Percentiles rank a stretch among this genome's conserved stretches.
phyloP scores from a whole-genome alignment of 129 eudicot species.

The Tanacetum coccineum region DNA sequence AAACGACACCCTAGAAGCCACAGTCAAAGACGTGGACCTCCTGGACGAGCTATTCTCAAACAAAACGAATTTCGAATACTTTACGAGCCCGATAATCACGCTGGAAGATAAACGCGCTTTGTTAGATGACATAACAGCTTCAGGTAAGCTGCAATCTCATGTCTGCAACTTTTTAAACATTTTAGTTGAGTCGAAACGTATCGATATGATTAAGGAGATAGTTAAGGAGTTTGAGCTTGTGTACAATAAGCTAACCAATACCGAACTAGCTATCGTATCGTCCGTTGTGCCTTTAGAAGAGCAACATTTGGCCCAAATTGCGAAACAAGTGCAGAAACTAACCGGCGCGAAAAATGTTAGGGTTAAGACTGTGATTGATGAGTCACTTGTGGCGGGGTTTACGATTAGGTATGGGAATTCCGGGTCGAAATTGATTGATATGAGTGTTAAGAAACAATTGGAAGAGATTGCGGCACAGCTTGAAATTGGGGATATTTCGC shows the following conservation, averaged over 20 bases:
- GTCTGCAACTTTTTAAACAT: constrained; percentile 62
- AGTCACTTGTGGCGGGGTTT: constrained; percentile 78
- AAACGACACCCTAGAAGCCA: constrained; percentile 54
- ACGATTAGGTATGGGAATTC: constrained; percentile 65
- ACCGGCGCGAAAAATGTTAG: constrained; percentile 80
- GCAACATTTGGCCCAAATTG: constrained; percentile 73
- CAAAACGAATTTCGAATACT: constrained; percentile 27
- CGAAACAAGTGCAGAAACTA: constrained; percentile 72
- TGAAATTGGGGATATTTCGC: constrained; percentile 58
- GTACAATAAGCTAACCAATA: constrained; percentile 53
- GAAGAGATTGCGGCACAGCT: constrained; percentile 82
- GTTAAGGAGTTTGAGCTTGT: constrained; percentile 63
- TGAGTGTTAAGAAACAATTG: constrained; percentile 89
- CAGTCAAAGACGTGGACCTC: constrained; percentile 48
- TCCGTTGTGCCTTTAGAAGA: constrained; percentile 78
- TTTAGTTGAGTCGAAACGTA: constrained; percentile 53
- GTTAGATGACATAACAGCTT: constrained; percentile 44
- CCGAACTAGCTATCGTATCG: constrained; percentile 64
- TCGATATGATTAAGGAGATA: constrained; percentile 59
- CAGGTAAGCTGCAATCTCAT: constrained; percentile 48
- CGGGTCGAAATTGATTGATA: constrained; percentile 74
- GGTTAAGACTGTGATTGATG: constrained; percentile 70
- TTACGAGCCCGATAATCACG: constrained; percentile 51
- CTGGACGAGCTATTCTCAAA: constrained; percentile 52
- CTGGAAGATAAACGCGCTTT: constrained; percentile 44